Conservation (phyloP, 2,329 filamentous ascomycete species). For the Aspergillus viridinutans region DNA sequence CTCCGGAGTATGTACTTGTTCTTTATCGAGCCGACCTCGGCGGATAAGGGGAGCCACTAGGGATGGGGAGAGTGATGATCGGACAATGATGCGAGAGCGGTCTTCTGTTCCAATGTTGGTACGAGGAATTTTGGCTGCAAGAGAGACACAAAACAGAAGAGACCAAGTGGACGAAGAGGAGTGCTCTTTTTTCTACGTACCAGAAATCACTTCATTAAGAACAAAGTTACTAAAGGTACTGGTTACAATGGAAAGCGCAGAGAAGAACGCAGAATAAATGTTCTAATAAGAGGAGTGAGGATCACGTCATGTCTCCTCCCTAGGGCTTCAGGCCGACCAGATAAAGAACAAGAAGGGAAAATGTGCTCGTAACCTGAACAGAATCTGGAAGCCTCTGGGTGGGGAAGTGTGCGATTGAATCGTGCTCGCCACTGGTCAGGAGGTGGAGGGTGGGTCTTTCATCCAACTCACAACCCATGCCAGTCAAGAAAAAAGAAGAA, state of each 20-base stretch:
- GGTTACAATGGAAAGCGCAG: not conserved
- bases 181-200: too few relatives aligned
- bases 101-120: not conserved
- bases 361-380: conserved; percentile 1
- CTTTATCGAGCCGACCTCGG: not conserved
- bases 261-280: not conserved
- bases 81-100: not conserved
- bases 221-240: too few relatives aligned
- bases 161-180: not conserved
- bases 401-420: conserved; percentile 1
- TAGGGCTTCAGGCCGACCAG: not conserved
- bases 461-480: conserved; percentile 1
- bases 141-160: too few relatives aligned
- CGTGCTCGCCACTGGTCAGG: conserved; percentile 3
- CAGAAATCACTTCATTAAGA: too few relatives aligned
- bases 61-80: not conserved
- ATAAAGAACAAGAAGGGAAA: conserved; percentile 2
- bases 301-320: conserved; percentile 9
- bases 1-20: not conserved
- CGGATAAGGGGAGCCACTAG: not conserved
- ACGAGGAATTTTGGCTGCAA: not conserved
- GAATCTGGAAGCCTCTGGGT: conserved; percentile 7
- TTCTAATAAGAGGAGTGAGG: not conserved
- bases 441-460: conserved; percentile 6
- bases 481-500: not conserved